Evolutionary conservation across 176 grass and related monocot genomes (phyloP).

Genomic region (Zizania latifolia): DNA sequence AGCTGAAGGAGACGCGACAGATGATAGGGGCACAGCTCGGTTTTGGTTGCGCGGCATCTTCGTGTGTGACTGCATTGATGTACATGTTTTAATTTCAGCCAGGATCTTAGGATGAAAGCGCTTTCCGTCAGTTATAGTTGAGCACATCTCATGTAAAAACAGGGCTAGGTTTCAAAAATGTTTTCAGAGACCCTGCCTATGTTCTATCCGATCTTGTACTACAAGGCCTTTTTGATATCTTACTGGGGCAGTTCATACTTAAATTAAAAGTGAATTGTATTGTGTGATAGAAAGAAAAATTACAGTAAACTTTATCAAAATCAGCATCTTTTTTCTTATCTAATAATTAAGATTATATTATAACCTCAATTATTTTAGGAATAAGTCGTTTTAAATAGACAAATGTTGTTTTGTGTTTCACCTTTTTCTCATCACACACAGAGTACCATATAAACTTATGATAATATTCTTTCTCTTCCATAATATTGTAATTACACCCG

Average conservation of each 20-base stretch:
- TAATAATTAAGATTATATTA: too few species aligned
- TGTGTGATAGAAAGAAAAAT: too few species aligned
- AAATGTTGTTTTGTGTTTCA: too few species aligned
- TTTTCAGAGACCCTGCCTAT: neutral
- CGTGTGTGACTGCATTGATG: neutral
- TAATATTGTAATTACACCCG: too few species aligned
- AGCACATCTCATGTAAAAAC: neutral
- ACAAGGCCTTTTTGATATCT: too few species aligned
- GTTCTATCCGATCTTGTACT: neutral
- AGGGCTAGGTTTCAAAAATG: constrained; percentile 5
- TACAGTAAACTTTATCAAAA: too few species aligned
- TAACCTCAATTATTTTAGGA: too few species aligned
- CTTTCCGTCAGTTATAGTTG: neutral
- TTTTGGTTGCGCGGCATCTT: neutral
- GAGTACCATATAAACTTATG: neutral
- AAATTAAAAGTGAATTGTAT: too few species aligned
- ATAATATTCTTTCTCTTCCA: neutral
- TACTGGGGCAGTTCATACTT: too few species aligned
- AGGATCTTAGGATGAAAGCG: neutral
- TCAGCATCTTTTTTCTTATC: too few species aligned
- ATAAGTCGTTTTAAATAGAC: too few species aligned
- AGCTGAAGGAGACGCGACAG: neutral
- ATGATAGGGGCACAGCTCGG: neutral
- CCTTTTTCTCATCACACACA: neutral
- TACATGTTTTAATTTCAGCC: neutral